Evolutionary conservation across 2,329 filamentous ascomycete genomes (phyloP), one percentile per base, ranked within the genome.

Genomic region (Sporothrix inflata): DNA sequence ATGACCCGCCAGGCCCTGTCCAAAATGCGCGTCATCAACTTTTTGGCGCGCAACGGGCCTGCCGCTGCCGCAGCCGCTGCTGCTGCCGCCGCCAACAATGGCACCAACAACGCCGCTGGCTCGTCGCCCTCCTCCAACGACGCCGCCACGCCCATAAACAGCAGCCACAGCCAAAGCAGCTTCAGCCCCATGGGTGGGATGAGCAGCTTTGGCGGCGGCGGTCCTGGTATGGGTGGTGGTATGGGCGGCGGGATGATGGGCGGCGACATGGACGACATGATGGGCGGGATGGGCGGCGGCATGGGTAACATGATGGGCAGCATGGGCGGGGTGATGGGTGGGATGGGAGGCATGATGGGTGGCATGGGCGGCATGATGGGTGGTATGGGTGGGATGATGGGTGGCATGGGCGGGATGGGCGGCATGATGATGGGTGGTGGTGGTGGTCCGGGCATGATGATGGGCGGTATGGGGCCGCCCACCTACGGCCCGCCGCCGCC

Each of bases 1-100:
- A 88, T 89, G 83, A 88, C 86, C 7, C 83, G 86, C 9, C 84
- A 85, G 71, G 83, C 83, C 9, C 82, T 90, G 19, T 88, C 84
- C 79, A 88, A 88, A 78, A 83, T 87, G 79, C 88, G 86, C 72
- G 82, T 88, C 74, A 82, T 86, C 65, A 83, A 83, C 67, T 88
- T 87, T 68, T 83, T 89, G 38, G 68, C 83, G 83, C 83, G 84
- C 67, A 79, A 70, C 69, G 76, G 57, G 77, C 66, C 60, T 40
- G 34, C 63, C 14, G 71, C 66, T 8, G 65, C 71, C 11, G 49
- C 69, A 1, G 27, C 40, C 5, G 53, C 66, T 0, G 57, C 66
- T 0, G 40, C 65, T 1, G 38, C 45, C 1, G 42, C 66, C 14
- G 38, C 38, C 34, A 61, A 42, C 34, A 24, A 3, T 14, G 12